Conservation (phyloP, 2,329 filamentous ascomycete genomes). For the Cadophora luteo-olivacea region DNA sequence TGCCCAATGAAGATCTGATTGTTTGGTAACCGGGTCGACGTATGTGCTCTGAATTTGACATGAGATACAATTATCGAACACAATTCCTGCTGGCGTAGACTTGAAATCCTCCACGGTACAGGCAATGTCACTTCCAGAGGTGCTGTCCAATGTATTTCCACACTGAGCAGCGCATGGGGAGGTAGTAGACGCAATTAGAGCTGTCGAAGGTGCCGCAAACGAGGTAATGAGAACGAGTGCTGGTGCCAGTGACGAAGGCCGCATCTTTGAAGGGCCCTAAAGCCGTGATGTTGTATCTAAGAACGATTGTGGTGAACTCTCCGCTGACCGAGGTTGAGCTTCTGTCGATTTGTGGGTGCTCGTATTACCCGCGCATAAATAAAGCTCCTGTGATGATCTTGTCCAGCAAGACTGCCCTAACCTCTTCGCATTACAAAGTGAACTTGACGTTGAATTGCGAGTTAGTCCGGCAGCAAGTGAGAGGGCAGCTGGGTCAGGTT, state of each 20-base stretch:
- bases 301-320: slow-evolving; percentile 21
- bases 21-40: slow-evolving; percentile 45
- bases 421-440: slow-evolving; percentile 21
- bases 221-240: slow-evolving; percentile 35
- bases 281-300: slow-evolving; percentile 11
- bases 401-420: slow-evolving; percentile 35
- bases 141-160: slow-evolving; percentile 40
- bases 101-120: slow-evolving; percentile 31
- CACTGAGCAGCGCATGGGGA: slow-evolving; percentile 42
- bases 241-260: slow-evolving; percentile 25
- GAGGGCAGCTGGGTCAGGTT: slow-evolving; percentile 2
- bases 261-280: slow-evolving; percentile 33
- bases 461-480: neutral
- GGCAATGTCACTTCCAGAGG: slow-evolving; percentile 35
- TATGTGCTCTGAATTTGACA: slow-evolving; percentile 53
- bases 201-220: slow-evolving; percentile 30
- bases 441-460: neutral
- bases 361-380: neutral
- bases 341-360: no score
- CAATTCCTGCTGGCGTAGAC: slow-evolving; percentile 27
- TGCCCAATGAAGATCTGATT: slow-evolving; percentile 60
- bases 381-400: slow-evolving; percentile 28
- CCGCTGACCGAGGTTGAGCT: slow-evolving; percentile 8
- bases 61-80: slow-evolving; percentile 37
- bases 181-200: slow-evolving; percentile 33